Percentiles rank a stretch among this genome's conserved stretches.
These are phyloP conservation scores for Coemansia sp. DNA, from an alignment of 192 early-diverging fungal genomes.

Conservation along the genomic window DNA sequence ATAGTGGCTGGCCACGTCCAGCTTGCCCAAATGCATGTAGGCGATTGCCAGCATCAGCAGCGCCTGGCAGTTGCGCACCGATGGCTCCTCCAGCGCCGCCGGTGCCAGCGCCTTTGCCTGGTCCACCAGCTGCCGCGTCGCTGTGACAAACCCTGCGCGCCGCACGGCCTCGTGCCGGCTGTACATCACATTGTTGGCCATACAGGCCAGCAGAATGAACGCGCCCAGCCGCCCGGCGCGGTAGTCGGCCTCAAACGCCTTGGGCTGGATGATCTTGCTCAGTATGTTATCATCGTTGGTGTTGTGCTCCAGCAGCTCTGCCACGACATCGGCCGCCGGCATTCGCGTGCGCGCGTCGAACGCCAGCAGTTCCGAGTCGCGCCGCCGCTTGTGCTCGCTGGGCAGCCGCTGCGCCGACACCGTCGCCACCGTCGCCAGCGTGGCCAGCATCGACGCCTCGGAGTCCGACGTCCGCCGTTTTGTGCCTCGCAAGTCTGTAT, in stretches of 20 bases:
- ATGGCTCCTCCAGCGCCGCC: slow-evolving; percentile 27
- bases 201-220: slow-evolving; percentile 29
- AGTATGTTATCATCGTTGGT: slow-evolving; percentile 32
- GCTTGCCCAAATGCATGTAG: slow-evolving; percentile 36
- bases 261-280: slow-evolving; percentile 42
- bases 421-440: slow-evolving; percentile 27
- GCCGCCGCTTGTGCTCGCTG: background rate
- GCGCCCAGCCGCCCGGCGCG: slow-evolving; percentile 3
- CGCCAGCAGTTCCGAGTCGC: slow-evolving; percentile 4
- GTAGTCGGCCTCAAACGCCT: slow-evolving; percentile 14
- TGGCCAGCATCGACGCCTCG: slow-evolving; percentile 9
- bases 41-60: slow-evolving; percentile 28
- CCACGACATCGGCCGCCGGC: slow-evolving; percentile 30
- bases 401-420: slow-evolving; percentile 11
- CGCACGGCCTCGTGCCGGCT: slow-evolving; percentile 31
- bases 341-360: slow-evolving; percentile 20
- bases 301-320: slow-evolving; percentile 29
- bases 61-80: slow-evolving; percentile 18
- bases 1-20: slow-evolving; percentile 38
- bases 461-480: slow-evolving; percentile 4
- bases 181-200: slow-evolving; percentile 42
- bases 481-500: background rate
- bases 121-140: slow-evolving; percentile 23
- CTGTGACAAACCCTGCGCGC: slow-evolving; percentile 4
- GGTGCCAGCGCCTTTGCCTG: slow-evolving; percentile 31